Evolutionary conservation across 176 grass and related monocot species (phyloP).

Genomic region (Hordeum marinum): DNA sequence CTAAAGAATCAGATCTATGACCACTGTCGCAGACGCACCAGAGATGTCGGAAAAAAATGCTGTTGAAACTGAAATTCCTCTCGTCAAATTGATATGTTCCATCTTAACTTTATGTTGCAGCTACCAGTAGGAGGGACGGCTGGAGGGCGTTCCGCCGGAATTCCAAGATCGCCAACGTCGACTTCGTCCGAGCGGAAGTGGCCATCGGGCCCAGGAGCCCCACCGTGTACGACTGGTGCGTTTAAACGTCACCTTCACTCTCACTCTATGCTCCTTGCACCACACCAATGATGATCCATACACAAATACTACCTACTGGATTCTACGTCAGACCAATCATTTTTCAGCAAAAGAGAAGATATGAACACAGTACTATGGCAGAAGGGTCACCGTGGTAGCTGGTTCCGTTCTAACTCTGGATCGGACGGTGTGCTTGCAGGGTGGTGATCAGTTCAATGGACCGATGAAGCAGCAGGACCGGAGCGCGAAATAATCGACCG

Average conservation of each 20-base stretch:
- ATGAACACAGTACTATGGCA: no score
- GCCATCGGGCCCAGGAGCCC: slow-evolving; percentile 60
- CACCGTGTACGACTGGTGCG: slow-evolving; percentile 94
- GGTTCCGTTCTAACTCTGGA: background rate
- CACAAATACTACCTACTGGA: background rate
- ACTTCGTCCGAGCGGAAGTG: background rate
- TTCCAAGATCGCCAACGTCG: slow-evolving; percentile 29
- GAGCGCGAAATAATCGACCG: background rate
- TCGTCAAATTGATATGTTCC: no score
- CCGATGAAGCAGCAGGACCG: slow-evolving; percentile 18
- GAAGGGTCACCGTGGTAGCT: background rate
- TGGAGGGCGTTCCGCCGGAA: slow-evolving; percentile 57
- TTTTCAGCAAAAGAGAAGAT: background rate
- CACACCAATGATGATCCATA: background rate
- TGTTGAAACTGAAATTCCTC: no score
- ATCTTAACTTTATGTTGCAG: no score
- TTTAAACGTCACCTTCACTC: background rate
- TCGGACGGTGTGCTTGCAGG: slow-evolving; percentile 47
- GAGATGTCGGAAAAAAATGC: no score
- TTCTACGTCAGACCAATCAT: background rate
- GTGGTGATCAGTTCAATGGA: slow-evolving; percentile 81
- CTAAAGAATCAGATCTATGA: no score
- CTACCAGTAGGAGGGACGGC: background rate
- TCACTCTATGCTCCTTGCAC: background rate
- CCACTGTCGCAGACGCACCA: no score